A percentile compares a stretch with the other conserved stretches of the same genome.
Evolutionary conservation across 305 asterid genomes (phyloP).

Genomic region (Ajuga reptans): DNA sequence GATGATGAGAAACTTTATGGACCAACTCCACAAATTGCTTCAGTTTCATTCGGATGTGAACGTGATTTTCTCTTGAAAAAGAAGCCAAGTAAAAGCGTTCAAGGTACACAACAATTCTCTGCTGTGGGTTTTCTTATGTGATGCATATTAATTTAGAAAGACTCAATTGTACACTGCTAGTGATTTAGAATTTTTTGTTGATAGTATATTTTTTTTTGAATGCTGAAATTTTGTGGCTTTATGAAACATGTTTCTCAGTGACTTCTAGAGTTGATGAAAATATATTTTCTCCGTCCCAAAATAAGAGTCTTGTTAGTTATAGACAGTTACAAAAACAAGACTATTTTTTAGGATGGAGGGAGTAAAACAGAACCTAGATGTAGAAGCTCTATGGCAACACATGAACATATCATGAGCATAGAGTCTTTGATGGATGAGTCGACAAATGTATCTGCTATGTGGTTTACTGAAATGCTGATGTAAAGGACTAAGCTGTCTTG

Average conservation of each 20-base stretch:
- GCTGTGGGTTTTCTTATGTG: neutral
- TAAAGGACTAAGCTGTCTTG: neutral
- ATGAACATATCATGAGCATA: neutral
- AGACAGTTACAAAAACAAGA: no score
- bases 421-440: neutral
- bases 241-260: no score
- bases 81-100: conserved; percentile 42
- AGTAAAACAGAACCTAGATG: no score
- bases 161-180: neutral
- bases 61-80: conserved; percentile 82
- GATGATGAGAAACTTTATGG: conserved; percentile 96
- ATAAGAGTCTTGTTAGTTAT: no score
- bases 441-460: neutral
- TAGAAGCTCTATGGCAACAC: neutral
- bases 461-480: neutral
- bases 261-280: no score
- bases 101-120: conserved; percentile 25
- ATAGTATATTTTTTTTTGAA: no score
- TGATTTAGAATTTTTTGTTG: no score
- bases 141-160: neutral
- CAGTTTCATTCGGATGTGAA: conserved; percentile 85
- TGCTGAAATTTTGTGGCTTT: neutral
- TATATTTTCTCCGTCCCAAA: no score
- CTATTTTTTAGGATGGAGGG: no score
- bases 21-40: conserved; percentile 83